These are phyloP conservation scores for Durusdinium trenchii DNA, from an alignment of 73 alveolate genomes.

Conservation along the genomic window DNA sequence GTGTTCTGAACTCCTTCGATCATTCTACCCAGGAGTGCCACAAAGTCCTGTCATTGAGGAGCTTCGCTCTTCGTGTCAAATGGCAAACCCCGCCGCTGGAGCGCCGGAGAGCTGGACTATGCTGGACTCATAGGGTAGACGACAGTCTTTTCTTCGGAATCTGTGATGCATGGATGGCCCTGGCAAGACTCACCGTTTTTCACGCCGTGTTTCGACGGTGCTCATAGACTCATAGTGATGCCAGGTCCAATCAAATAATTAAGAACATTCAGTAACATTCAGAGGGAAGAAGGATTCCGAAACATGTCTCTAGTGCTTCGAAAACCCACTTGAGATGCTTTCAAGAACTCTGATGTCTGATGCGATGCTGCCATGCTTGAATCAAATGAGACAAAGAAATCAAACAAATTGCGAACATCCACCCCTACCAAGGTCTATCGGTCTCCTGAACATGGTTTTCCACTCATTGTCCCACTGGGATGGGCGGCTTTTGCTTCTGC, in stretches of 20 bases:
- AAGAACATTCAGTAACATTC: not conserved
- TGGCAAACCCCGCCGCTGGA: too few relatives aligned
- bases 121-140: conserved; percentile 46
- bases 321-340: not conserved
- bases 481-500: not conserved
- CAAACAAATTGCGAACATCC: not conserved
- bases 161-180: conserved; percentile 93
- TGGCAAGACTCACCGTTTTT: too few relatives aligned
- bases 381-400: not conserved
- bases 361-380: not conserved
- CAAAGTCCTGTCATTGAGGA: too few relatives aligned
- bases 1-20: too few relatives aligned
- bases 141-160: conserved; percentile 40
- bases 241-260: not conserved
- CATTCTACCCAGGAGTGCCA: too few relatives aligned
- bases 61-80: too few relatives aligned
- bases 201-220: not conserved
- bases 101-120: too few relatives aligned
- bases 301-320: not conserved
- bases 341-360: not conserved
- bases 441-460: conserved; percentile 52
- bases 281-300: not conserved
- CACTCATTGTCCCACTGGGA: conserved; percentile 70
- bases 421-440: not conserved
- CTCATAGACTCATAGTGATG: not conserved